phyloP scores from a whole-genome alignment of 192 early-diverging fungal genomes.

The Mortierella hygrophila region DNA sequence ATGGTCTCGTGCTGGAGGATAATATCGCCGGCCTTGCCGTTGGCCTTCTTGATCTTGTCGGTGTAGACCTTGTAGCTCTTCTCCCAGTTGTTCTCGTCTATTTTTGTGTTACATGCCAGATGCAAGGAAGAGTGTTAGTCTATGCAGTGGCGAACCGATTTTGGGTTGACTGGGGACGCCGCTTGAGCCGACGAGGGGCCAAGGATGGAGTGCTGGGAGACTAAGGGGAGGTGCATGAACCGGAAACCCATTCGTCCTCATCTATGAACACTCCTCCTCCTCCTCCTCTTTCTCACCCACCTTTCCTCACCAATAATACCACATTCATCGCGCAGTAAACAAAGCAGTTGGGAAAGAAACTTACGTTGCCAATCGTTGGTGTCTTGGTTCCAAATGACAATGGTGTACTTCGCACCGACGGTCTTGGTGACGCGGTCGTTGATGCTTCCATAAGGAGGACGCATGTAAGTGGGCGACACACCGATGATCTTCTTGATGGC shows the following conservation, averaged over 20 bases:
- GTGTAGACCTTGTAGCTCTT: constrained; percentile 24
- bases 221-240: too few relatives aligned
- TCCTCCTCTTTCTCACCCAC: neutral
- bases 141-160: neutral
- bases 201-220: too few relatives aligned
- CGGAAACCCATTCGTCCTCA: neutral
- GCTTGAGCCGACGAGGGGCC: neutral
- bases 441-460: constrained; percentile 65
- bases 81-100: constrained; percentile 23
- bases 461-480: constrained; percentile 64
- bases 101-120: neutral
- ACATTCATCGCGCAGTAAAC: neutral
- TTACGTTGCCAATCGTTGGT: constrained; percentile 55
- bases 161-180: neutral
- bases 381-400: constrained; percentile 58
- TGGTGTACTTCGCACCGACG: constrained; percentile 59
- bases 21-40: constrained; percentile 56
- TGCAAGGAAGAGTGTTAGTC: neutral
- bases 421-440: constrained; percentile 31
- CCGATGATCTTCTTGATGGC: constrained; percentile 61
- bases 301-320: neutral
- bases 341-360: neutral
- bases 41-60: constrained; percentile 22
- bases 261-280: neutral
- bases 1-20: constrained; percentile 56